phyloP scores from a whole-genome alignment of 768 basidiomycete genomes.

The Lentinula sp. region DNA sequence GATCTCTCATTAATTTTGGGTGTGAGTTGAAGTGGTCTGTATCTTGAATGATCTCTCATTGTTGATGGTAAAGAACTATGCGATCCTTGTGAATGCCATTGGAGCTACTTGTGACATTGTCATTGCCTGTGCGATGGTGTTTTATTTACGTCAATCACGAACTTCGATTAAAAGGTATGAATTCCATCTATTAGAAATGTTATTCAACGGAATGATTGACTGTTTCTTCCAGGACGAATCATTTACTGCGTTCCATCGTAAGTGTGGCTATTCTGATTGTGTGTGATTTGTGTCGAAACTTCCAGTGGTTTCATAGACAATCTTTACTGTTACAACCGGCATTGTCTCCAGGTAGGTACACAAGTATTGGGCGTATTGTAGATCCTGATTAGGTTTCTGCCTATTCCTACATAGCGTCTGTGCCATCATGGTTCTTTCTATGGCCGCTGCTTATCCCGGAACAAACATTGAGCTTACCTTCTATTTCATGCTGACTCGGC shows the following conservation, averaged over 20 bases:
- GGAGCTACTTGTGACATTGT: background rate
- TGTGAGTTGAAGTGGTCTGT: background rate
- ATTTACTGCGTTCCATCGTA: conserved; percentile 3
- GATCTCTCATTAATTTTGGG: background rate
- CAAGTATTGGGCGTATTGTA: background rate
- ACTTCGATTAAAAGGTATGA: conserved; percentile 2
- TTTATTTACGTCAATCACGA: background rate
- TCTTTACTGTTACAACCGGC: conserved; percentile 6
- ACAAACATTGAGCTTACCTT: conserved; percentile 5
- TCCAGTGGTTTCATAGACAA: background rate
- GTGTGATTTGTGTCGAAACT: background rate
- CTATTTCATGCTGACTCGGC: conserved; percentile 5
- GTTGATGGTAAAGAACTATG: background rate
- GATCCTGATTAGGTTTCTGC: background rate
- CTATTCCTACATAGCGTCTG: background rate
- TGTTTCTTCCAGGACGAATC: background rate
- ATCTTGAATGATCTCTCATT: background rate
- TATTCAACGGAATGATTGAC: background rate
- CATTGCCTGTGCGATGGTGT: conserved; percentile 6
- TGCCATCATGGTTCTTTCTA: conserved; percentile 5
- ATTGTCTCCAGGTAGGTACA: conserved; percentile 1
- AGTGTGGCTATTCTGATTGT: background rate
- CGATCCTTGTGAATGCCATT: conserved; percentile 2
- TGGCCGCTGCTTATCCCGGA: conserved; percentile 2
- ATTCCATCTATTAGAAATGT: background rate